These are phyloP conservation scores for Cyclotella choctawhatcheeana DNA, from an alignment of 108 stramenopile species.

Conservation along the genomic window DNA sequence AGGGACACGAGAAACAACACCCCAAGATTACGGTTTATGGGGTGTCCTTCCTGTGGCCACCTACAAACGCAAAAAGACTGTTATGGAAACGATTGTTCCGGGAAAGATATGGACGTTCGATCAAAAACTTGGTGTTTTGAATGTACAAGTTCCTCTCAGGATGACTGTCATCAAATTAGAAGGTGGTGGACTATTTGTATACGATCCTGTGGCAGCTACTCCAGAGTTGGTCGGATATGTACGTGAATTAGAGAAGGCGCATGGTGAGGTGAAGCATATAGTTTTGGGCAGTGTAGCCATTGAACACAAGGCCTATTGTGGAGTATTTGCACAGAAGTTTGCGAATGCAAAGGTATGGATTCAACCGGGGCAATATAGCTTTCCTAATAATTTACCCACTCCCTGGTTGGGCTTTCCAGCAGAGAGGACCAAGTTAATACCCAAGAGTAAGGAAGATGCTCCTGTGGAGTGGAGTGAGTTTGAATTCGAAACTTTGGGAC, in stretches of 20 bases:
- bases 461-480: constrained; percentile 84
- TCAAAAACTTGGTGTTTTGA: constrained; percentile 93
- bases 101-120: constrained; percentile 92
- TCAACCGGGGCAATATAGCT: constrained; percentile 89
- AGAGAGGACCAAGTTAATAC: constrained; percentile 62
- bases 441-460: constrained; percentile 53
- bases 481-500: constrained; percentile 80
- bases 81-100: constrained; percentile 78
- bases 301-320: constrained; percentile 95
- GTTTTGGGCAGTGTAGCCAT: constrained; percentile 90
- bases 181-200: constrained; percentile 82
- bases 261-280: constrained; percentile 89
- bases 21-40: constrained; percentile 89
- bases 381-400: constrained; percentile 71
- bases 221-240: constrained; percentile 73
- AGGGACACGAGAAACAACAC: constrained; percentile 69
- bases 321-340: constrained; percentile 92
- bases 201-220: constrained; percentile 93
- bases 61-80: constrained; percentile 89
- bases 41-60: constrained; percentile 90
- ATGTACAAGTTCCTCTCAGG: constrained; percentile 93
- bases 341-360: constrained; percentile 79
- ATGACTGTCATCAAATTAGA: constrained; percentile 84
- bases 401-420: constrained; percentile 87
- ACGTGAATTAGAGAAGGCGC: constrained; percentile 56